These are phyloP conservation scores for Acacia acuminata DNA, from an alignment of 306 rosid genomes.

Conservation along the genomic window DNA sequence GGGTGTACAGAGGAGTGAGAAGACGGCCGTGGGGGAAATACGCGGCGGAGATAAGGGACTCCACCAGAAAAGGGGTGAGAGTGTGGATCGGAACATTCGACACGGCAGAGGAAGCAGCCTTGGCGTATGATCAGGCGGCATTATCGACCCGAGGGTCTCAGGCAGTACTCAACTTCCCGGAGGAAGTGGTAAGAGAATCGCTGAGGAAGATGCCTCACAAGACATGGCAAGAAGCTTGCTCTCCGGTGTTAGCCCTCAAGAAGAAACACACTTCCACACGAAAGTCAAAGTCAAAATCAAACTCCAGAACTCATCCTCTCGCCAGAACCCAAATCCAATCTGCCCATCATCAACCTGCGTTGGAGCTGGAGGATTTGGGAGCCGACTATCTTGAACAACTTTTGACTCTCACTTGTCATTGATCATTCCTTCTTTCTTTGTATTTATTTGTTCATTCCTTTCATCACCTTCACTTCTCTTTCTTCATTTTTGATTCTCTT, in stretches of 20 bases:
- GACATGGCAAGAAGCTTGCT: slow-evolving; percentile 46
- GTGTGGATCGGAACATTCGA: slow-evolving; percentile 98
- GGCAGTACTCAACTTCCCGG: slow-evolving; percentile 79
- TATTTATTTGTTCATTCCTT: background rate
- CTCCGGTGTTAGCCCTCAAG: slow-evolving; percentile 79
- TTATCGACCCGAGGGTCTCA: slow-evolving; percentile 55
- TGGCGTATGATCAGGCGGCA: slow-evolving; percentile 95
- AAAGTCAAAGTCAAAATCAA: slow-evolving; percentile 8
- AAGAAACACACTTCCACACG: slow-evolving; percentile 42
- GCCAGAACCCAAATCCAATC: background rate
- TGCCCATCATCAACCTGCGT: background rate
- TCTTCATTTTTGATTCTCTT: background rate
- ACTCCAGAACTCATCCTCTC: too few relatives aligned
- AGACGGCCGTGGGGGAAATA: slow-evolving; percentile 90
- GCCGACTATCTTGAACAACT: slow-evolving; percentile 74
- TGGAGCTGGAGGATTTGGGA: slow-evolving; percentile 74
- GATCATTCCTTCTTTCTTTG: background rate
- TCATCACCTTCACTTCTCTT: background rate
- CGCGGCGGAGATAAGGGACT: slow-evolving; percentile 92
- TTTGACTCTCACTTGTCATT: slow-evolving; percentile 33
- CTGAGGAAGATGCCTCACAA: slow-evolving; percentile 27
- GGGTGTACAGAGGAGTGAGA: slow-evolving; percentile 65
- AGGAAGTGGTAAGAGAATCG: slow-evolving; percentile 43
- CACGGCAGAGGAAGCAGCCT: slow-evolving; percentile 79
- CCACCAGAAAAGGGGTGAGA: slow-evolving; percentile 74